These are phyloP conservation scores for Globisporangium uncinulatum DNA, from an alignment of 352 stramenopile genomes.

Conservation along the genomic window DNA sequence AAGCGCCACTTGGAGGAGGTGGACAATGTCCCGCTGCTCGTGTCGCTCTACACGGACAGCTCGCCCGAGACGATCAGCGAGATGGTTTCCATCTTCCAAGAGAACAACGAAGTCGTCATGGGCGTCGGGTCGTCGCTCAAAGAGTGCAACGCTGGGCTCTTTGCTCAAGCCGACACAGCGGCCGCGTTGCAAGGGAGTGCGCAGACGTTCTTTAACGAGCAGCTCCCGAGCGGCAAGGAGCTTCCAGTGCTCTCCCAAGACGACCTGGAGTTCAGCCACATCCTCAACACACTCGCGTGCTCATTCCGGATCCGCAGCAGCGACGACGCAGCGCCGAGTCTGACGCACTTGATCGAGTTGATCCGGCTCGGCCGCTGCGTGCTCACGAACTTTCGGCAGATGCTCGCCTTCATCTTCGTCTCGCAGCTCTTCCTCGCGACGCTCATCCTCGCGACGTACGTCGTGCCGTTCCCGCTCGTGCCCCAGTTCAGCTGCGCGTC, in stretches of 20 bases:
- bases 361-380: slow-evolving; percentile 71
- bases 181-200: slow-evolving; percentile 64
- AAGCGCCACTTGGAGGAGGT: slow-evolving; percentile 95
- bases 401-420: slow-evolving; percentile 82
- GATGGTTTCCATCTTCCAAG: slow-evolving; percentile 89
- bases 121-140: slow-evolving; percentile 74
- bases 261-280: slow-evolving; percentile 76
- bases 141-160: slow-evolving; percentile 72
- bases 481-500: slow-evolving; percentile 68
- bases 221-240: slow-evolving; percentile 46
- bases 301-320: slow-evolving; percentile 55
- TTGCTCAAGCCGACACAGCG: slow-evolving; percentile 62
- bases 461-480: slow-evolving; percentile 70
- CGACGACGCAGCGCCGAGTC: slow-evolving; percentile 27
- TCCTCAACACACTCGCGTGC: slow-evolving; percentile 80
- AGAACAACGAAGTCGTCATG: slow-evolving; percentile 81
- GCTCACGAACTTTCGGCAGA: slow-evolving; percentile 82
- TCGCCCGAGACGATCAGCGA: slow-evolving; percentile 93
- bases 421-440: slow-evolving; percentile 79
- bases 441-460: slow-evolving; percentile 58
- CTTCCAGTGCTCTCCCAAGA: slow-evolving; percentile 63
- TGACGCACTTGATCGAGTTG: slow-evolving; percentile 73
- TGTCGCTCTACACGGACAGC: slow-evolving; percentile 97
- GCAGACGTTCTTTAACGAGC: slow-evolving; percentile 67
- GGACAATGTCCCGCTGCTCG: slow-evolving; percentile 97